Evolutionary conservation across 306 rosid species (phyloP).

Genomic region (Corylus avellana): DNA sequence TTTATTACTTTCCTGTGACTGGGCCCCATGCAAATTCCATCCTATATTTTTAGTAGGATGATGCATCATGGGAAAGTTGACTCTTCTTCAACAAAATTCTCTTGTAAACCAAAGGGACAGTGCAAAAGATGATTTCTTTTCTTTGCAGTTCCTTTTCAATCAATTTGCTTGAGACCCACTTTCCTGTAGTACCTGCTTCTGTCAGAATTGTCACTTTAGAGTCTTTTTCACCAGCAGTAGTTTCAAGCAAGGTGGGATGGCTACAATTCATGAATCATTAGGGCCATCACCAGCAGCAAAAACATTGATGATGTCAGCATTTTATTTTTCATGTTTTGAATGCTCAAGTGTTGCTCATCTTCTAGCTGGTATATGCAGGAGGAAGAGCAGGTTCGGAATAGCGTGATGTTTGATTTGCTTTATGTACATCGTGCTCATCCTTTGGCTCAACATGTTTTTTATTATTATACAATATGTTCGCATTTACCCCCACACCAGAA

Average conservation of each 20-base stretch:
- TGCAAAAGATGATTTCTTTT: background rate
- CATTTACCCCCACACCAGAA: conserved; percentile 45
- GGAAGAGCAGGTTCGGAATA: conserved; percentile 75
- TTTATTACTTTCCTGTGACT: background rate
- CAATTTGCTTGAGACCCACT: background rate
- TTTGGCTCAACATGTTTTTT: conserved; percentile 52
- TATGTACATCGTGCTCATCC: conserved; percentile 65
- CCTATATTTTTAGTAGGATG: background rate
- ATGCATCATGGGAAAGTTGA: background rate
- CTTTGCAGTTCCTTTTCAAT: background rate
- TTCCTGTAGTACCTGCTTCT: background rate
- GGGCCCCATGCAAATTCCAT: background rate
- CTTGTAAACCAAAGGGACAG: background rate
- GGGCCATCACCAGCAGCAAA: conserved; percentile 5
- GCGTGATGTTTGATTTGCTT: conserved; percentile 78
- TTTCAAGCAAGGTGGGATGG: background rate
- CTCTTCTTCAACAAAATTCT: background rate
- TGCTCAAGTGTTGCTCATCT: conserved; percentile 28
- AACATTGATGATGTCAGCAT: conserved; percentile 9
- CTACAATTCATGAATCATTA: background rate
- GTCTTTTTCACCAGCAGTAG: background rate
- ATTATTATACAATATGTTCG: conserved; percentile 43
- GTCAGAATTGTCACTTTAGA: background rate
- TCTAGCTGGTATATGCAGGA: conserved; percentile 55
- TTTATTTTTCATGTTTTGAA: conserved; percentile 15